Evolutionary conservation across 345 rosid genomes (phyloP).

Genomic region (Populus alba): DNA sequence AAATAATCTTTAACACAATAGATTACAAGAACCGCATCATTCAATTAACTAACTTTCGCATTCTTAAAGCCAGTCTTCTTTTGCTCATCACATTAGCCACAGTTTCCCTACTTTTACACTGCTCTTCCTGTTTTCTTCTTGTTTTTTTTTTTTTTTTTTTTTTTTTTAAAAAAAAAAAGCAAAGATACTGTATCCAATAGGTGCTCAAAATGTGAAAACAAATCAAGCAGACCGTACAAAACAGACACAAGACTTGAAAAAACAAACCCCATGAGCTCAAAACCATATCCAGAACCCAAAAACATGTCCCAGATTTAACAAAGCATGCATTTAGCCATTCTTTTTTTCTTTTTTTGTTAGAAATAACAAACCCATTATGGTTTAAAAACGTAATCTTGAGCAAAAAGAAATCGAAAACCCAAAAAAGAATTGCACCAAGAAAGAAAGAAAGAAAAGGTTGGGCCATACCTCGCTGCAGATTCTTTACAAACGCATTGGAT

Average conservation of each 20-base stretch:
- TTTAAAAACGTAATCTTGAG: not conserved
- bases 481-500: not conserved
- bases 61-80: slow-evolving; percentile 5
- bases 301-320: not conserved
- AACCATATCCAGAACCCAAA: not conserved
- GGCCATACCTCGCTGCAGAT: slow-evolving; percentile 18
- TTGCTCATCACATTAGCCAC: not conserved
- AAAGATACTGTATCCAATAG: not conserved
- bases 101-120: not conserved
- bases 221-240: not conserved
- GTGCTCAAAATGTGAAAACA: not conserved
- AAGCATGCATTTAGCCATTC: slow-evolving; percentile 5
- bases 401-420: not conserved
- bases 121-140: not conserved
- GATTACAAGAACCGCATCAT: not conserved
- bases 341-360: not conserved
- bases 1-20: not conserved
- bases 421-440: not conserved
- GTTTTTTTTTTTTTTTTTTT: not conserved
- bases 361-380: not conserved
- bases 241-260: not conserved
- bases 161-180: not conserved
- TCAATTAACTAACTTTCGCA: not conserved
- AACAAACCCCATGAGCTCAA: not conserved
- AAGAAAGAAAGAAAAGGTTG: not conserved